Evolutionary conservation across 371 early-diverging fungal genomes (phyloP), one percentile per base, ranked within the genome.

Genomic region (Ecytonucleospora hepatopenaei): DNA sequence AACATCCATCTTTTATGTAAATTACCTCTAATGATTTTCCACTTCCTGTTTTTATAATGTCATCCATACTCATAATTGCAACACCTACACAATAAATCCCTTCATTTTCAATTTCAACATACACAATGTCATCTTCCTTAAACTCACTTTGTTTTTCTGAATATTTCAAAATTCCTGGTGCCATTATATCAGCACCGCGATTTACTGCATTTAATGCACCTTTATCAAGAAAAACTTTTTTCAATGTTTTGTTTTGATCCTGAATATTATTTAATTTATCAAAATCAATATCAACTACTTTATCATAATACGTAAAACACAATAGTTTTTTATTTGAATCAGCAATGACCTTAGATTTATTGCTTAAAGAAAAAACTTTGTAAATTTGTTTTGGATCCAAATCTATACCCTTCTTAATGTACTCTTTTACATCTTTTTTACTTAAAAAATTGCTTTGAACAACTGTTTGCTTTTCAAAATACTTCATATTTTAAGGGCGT

Each of bases 141-240:
- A 71, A 75, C 19, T 46, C 24, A 5, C 3, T 1, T 26, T 40
- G 19, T 24, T 48, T 24, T 3, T 69, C 51, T 48, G 31, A 62
- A 62, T 70, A 70, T 51, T 76, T 76, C 21, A 57, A 60, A 12
- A 76, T 56, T 34, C 80, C 80, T n/a, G 77, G 75, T 8, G 70
- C 67, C 77, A 79, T 76, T 12, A 79, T 65, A 71, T 76, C 73
- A 40, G 80, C 80, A n/a, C 80, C 80, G 21, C 66, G 62, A 5
- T 62, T 48, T 30, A 79, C n/a, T 48, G 76, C 74, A 15, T 63
- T 67, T 28, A 68, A 34, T 19, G 78, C 80, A 15, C 80, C 80
- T 34, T 54, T 67, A 59, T 80, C 80, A 54, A 77, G 34, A 66
- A 63, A 62, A 19, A 70, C 59, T 5, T 21, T 51, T 31, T 56